Conservation (phyloP, 306 rosid species). For the Morella rubra region DNA sequence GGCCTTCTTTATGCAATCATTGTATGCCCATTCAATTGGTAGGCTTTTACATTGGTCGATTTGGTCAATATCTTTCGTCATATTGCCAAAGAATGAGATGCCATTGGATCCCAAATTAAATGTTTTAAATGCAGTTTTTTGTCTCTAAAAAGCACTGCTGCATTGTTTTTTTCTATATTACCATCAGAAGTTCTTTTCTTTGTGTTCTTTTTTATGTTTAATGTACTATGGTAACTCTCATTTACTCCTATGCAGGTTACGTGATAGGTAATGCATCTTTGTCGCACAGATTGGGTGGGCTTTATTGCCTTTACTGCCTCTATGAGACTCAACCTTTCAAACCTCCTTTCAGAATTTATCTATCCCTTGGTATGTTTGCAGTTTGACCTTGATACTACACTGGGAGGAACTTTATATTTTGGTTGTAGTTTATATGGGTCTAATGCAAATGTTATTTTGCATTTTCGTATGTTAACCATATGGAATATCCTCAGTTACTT, state of each 20-base stretch:
- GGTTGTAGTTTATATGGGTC: not conserved
- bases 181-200: constrained; percentile 5
- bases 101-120: not conserved
- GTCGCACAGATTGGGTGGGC: constrained; percentile 65
- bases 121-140: not conserved
- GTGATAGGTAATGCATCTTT: constrained; percentile 48
- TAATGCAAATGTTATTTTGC: not conserved
- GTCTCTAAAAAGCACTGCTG: not conserved
- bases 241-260: constrained; percentile 54
- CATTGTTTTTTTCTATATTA: no score
- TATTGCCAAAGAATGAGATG: not conserved
- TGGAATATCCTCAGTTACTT: no score
- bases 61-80: not conserved
- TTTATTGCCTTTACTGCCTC: constrained; percentile 81
- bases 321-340: constrained; percentile 85
- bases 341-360: constrained; percentile 69
- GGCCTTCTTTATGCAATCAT: constrained; percentile 87
- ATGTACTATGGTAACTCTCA: constrained; percentile 18
- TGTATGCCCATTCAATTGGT: constrained; percentile 81
- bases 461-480: no score
- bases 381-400: constrained; percentile 1
- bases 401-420: not conserved
- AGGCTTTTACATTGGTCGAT: constrained; percentile 17
- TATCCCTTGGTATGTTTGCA: constrained; percentile 63
- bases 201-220: not conserved